Evolutionary conservation across 345 rosid species (phyloP).

Genomic region (Rhizophora apiculata): DNA sequence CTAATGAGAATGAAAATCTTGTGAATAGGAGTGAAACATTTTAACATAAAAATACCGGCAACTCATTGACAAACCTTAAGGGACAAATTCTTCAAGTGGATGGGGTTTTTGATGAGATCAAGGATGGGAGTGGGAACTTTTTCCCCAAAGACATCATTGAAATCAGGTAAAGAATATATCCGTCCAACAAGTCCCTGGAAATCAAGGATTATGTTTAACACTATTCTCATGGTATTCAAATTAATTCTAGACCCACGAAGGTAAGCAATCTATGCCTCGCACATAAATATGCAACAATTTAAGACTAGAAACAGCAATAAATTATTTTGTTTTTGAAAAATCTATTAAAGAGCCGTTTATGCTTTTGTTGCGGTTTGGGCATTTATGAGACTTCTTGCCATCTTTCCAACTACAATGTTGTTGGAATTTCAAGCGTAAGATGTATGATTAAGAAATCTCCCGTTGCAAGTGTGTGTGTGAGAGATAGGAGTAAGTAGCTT

Average conservation of each 20-base stretch:
- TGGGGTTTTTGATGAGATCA: conserved; percentile 74
- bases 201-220: neutral
- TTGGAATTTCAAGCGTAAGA: no score
- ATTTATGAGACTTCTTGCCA: no score
- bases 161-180: conserved; percentile 55
- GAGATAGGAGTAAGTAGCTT: no score
- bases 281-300: neutral
- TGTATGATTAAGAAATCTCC: no score
- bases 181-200: conserved; percentile 43
- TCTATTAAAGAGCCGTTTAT: no score
- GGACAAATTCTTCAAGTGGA: conserved; percentile 67
- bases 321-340: no score
- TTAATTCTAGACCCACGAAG: neutral
- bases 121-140: conserved; percentile 63
- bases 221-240: neutral
- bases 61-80: conserved; percentile 47
- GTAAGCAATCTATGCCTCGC: neutral
- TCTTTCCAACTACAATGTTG: no score
- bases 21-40: conserved; percentile 5
- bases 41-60: conserved; percentile 5
- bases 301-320: neutral
- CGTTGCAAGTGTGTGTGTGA: no score
- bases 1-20: neutral
- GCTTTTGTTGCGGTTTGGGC: no score
- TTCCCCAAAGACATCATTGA: conserved; percentile 68